These are phyloP conservation scores for Hanseniaspora nectarophila DNA, from an alignment of 805 yeast species.

Conservation along the genomic window DNA sequence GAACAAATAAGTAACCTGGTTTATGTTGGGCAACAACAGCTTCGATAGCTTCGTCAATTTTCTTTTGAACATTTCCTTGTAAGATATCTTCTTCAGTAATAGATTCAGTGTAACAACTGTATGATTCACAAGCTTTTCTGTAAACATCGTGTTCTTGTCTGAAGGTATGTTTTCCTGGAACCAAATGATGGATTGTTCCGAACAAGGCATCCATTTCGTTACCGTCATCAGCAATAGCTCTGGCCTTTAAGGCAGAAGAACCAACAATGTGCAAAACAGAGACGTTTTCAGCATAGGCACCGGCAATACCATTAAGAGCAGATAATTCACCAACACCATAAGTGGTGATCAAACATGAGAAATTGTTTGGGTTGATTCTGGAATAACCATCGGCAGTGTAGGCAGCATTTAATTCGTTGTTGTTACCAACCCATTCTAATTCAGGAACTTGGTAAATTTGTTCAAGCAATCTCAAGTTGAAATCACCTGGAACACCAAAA, in stretches of 20 bases:
- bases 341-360: constrained; percentile 55
- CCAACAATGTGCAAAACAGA: constrained; percentile 82
- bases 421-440: constrained; percentile 57
- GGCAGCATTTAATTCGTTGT: constrained; percentile 83
- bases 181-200: constrained; percentile 52
- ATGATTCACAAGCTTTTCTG: constrained; percentile 46
- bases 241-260: constrained; percentile 28
- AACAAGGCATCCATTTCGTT: constrained; percentile 70
- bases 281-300: constrained; percentile 69
- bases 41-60: constrained; percentile 57
- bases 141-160: constrained; percentile 58
- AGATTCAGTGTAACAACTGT: constrained; percentile 42
- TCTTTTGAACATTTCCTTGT: constrained; percentile 27
- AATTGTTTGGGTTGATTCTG: constrained; percentile 41
- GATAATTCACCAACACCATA: constrained; percentile 85
- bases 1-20: constrained; percentile 77
- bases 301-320: constrained; percentile 72
- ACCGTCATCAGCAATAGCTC: constrained; percentile 46
- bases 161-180: constrained; percentile 36
- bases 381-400: constrained; percentile 88
- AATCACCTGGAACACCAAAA: constrained; percentile 75
- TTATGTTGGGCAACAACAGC: constrained; percentile 45
- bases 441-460: constrained; percentile 39
- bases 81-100: constrained; percentile 32
- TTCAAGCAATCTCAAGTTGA: constrained; percentile 56